These are phyloP conservation scores for Aristolochia californica DNA, from an alignment of 164 flowering plant species.

Conservation along the genomic window DNA sequence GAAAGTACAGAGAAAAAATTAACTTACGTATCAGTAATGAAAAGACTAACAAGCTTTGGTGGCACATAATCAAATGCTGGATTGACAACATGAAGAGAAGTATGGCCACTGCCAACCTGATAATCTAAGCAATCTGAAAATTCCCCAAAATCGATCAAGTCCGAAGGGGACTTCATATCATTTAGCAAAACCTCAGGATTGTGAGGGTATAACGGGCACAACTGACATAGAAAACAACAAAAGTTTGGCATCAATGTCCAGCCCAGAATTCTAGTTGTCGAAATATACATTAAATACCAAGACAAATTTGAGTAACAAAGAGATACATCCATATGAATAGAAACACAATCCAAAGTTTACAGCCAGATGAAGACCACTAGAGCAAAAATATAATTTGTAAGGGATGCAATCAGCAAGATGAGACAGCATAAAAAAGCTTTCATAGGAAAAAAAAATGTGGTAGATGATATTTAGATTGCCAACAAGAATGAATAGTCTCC, in stretches of 20 bases:
- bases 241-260: not conserved
- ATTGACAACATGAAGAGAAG: constrained; percentile 90
- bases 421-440: no score
- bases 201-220: constrained; percentile 96
- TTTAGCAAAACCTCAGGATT: constrained; percentile 92
- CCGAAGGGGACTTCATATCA: constrained; percentile 95
- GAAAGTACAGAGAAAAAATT: not conserved
- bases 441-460: no score
- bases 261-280: no score
- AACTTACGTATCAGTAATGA: constrained; percentile 97
- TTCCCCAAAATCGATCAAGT: constrained; percentile 91
- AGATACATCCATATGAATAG: no score
- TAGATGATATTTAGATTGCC: no score
- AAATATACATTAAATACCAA: no score
- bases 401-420: no score
- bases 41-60: constrained; percentile 92
- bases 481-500: no score
- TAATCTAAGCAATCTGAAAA: constrained; percentile 96
- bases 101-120: constrained; percentile 61
- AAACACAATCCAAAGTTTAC: no score
- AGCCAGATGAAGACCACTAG: no score
- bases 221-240: constrained; percentile 31
- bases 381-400: no score
- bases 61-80: constrained; percentile 98
- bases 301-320: no score